Conservation (phyloP, 305 asterid genomes). For the Fraxinus baroniana region DNA sequence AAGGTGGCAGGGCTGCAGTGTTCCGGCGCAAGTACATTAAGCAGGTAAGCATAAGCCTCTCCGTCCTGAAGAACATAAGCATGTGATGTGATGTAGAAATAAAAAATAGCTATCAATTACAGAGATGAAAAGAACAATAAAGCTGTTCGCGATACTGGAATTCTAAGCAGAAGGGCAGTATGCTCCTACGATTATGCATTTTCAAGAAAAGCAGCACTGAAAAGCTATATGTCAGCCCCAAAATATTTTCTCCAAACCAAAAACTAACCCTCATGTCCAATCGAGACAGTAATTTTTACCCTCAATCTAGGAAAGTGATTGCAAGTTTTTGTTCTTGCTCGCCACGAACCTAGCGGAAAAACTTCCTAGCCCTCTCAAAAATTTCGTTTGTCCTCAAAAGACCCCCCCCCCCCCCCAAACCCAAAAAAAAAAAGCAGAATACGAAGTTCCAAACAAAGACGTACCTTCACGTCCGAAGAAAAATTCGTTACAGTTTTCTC, state of each 20-base stretch:
- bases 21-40: slow-evolving; percentile 95
- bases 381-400: neutral
- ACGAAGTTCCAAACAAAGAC: slow-evolving; percentile 7
- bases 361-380: neutral
- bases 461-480: slow-evolving; percentile 90
- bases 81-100: neutral
- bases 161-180: neutral
- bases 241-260: neutral
- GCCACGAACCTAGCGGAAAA: neutral
- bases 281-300: neutral
- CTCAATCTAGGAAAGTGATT: neutral
- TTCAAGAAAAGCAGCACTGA: neutral
- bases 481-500: slow-evolving; percentile 78
- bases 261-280: neutral
- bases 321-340: neutral
- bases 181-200: neutral
- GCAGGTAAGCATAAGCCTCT: slow-evolving; percentile 94
- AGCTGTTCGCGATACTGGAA: neutral
- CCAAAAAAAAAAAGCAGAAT: neutral
- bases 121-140: neutral
- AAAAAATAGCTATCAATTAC: neutral
- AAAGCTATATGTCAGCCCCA: neutral
- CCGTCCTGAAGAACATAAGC: slow-evolving; percentile 60
- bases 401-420: too few species aligned
- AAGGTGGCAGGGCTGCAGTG: slow-evolving; percentile 79